Percentiles rank a stretch among this genome's conserved stretches.
Evolutionary conservation across 139 green algal genomes (phyloP).

Genomic region (Haematococcus sp.): DNA sequence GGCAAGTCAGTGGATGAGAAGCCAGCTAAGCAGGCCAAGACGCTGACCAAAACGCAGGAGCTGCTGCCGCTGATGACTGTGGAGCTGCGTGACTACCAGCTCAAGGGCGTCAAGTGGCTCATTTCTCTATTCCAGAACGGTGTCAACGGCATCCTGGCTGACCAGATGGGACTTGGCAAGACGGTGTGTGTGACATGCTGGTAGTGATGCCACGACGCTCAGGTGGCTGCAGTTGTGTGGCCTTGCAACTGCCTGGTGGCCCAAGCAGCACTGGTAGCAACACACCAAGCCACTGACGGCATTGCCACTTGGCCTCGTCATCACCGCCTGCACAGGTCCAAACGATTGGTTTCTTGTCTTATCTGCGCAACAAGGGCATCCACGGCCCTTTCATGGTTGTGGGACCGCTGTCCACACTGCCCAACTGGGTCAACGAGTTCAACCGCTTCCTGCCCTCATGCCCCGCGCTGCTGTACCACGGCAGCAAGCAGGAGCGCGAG

Average conservation of each 20-base stretch:
- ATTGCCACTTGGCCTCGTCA: too few species aligned
- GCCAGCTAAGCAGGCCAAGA: neutral
- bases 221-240: neutral
- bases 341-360: conserved; percentile 92
- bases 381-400: conserved; percentile 84
- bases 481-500: conserved; percentile 60
- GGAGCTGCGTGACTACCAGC: conserved; percentile 85
- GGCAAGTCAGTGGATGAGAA: neutral
- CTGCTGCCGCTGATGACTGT: conserved; percentile 81
- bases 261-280: too few species aligned
- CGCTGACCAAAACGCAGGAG: conserved; percentile 33
- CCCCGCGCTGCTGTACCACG: conserved; percentile 91
- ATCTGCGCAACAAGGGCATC: conserved; percentile 75
- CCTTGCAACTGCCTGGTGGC: too few species aligned
- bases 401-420: conserved; percentile 87
- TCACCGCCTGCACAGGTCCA: conserved; percentile 62
- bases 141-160: conserved; percentile 91
- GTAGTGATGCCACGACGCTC: too few species aligned
- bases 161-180: conserved; percentile 97
- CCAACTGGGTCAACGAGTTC: conserved; percentile 95
- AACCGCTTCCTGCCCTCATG: conserved; percentile 81
- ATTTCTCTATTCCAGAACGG: conserved; percentile 91
- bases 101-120: conserved; percentile 90
- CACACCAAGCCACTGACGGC: neutral
- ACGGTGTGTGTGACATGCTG: too few species aligned